Conservation (phyloP, 768 basidiomycete genomes). For the Arthromyces matolae region DNA sequence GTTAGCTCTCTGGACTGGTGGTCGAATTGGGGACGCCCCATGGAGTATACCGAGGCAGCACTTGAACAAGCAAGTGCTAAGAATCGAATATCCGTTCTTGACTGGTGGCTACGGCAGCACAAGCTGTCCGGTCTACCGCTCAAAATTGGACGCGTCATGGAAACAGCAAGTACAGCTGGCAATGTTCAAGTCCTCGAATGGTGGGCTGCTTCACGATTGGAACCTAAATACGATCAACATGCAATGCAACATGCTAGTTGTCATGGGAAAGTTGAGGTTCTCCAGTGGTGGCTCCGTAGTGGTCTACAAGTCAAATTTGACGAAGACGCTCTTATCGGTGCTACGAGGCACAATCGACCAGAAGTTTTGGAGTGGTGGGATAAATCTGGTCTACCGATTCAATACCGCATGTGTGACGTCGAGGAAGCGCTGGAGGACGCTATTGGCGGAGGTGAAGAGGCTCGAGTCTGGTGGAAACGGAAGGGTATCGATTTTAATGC, state of each 20-base stretch:
- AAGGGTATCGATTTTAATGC: slow-evolving; percentile 84
- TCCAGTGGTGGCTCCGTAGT: slow-evolving; percentile 82
- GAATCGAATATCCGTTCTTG: slow-evolving; percentile 70
- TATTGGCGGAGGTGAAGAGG: slow-evolving; percentile 72
- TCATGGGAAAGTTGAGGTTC: slow-evolving; percentile 73
- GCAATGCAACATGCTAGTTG: slow-evolving; percentile 78
- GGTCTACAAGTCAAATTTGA: slow-evolving; percentile 78
- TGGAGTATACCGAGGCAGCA: slow-evolving; percentile 77
- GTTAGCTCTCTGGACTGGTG: slow-evolving; percentile 81
- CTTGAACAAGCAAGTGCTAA: slow-evolving; percentile 78
- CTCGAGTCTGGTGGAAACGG: slow-evolving; percentile 75
- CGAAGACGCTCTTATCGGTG: slow-evolving; percentile 73
- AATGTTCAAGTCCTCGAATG: slow-evolving; percentile 76
- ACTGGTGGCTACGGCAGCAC: slow-evolving; percentile 78
- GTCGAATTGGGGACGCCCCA: slow-evolving; percentile 56
- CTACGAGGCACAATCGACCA: slow-evolving; percentile 77
- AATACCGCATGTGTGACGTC: slow-evolving; percentile 88
- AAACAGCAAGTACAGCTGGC: slow-evolving; percentile 78
- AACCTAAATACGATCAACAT: slow-evolving; percentile 73
- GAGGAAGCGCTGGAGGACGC: slow-evolving; percentile 90
- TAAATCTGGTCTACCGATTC: slow-evolving; percentile 69
- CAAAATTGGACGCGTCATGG: slow-evolving; percentile 83
- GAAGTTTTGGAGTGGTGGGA: slow-evolving; percentile 91
- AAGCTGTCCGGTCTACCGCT: slow-evolving; percentile 49
- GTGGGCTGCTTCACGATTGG: slow-evolving; percentile 79